Evolutionary conservation across 192 early-diverging fungal genomes (phyloP).

Genomic region (Geranomyces michiganensis): DNA sequence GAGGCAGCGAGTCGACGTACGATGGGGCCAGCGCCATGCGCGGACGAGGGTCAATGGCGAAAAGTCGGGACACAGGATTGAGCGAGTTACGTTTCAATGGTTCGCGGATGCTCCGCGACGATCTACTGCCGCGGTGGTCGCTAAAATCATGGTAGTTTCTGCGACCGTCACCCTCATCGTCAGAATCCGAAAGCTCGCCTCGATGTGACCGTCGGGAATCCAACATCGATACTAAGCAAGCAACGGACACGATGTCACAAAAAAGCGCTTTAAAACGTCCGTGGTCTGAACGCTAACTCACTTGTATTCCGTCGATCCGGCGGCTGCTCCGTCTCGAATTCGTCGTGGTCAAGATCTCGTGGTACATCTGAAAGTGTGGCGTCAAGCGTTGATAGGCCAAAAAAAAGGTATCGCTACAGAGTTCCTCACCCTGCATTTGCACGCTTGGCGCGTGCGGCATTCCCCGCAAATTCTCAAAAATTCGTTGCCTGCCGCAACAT

Average conservation of each 20-base stretch:
- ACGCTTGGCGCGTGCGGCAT: conserved; percentile 90
- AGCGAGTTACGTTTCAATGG: not conserved
- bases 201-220: conserved; percentile 70
- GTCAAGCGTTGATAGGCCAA: not conserved
- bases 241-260: not conserved
- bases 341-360: conserved; percentile 69
- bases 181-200: conserved; percentile 77
- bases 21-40: not conserved
- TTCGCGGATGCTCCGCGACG: not conserved
- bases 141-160: conserved; percentile 33
- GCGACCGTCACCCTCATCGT: conserved; percentile 63
- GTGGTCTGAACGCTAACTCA: conserved; percentile 42
- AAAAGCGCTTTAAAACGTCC: not conserved
- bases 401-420: not conserved
- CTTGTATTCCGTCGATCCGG: conserved; percentile 61
- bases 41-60: not conserved
- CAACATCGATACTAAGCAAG: conserved; percentile 53
- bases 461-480: conserved; percentile 88
- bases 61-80: not conserved
- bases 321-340: conserved; percentile 61
- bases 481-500: conserved; percentile 38
- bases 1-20: not conserved
- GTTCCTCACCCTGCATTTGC: conserved; percentile 81
- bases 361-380: conserved; percentile 62
- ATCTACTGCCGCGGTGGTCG: conserved; percentile 2